Percentiles rank a stretch among this genome's conserved stretches.
These are phyloP conservation scores for Xylaria sp. DNA, from an alignment of 2,329 filamentous ascomycete species.

Conservation along the genomic window DNA sequence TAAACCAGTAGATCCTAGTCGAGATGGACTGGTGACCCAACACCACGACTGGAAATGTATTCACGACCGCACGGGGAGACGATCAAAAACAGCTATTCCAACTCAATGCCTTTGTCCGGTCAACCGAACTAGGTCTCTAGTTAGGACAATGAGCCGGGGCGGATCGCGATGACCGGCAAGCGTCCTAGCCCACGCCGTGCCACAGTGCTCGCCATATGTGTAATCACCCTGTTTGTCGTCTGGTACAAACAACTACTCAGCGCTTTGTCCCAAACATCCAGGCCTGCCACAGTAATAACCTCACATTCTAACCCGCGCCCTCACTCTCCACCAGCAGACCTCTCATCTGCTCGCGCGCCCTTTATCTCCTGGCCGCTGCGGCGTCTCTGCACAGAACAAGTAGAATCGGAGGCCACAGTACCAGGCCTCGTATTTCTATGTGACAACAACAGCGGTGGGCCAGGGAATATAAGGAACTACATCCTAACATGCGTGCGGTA, in stretches of 20 bases:
- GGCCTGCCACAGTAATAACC: neutral
- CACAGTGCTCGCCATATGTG: neutral
- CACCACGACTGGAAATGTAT: neutral
- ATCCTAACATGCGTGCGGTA: conserved; percentile 56
- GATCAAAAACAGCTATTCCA: neutral
- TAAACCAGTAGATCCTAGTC: neutral
- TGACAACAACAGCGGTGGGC: conserved; percentile 56
- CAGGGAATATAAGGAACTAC: conserved; percentile 57
- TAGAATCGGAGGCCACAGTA: conserved; percentile 34
- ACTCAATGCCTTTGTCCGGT: neutral
- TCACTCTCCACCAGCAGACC: conserved; percentile 33
- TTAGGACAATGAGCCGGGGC: neutral
- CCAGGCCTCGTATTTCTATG: conserved; percentile 52
- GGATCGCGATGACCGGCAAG: conserved; percentile 10
- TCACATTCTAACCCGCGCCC: neutral
- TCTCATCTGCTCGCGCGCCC: conserved; percentile 45
- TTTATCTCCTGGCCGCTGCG: conserved; percentile 52
- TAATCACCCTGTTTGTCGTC: conserved; percentile 4
- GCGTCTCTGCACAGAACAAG: conserved; percentile 49
- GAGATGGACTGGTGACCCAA: neutral
- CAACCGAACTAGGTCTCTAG: neutral
- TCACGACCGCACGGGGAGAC: neutral
- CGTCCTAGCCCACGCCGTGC: conserved; percentile 5
- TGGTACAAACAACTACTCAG: conserved; percentile 14
- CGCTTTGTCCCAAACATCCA: neutral